Conservation (phyloP, 140 eudicot genomes). For the Anethum foeniculum region DNA sequence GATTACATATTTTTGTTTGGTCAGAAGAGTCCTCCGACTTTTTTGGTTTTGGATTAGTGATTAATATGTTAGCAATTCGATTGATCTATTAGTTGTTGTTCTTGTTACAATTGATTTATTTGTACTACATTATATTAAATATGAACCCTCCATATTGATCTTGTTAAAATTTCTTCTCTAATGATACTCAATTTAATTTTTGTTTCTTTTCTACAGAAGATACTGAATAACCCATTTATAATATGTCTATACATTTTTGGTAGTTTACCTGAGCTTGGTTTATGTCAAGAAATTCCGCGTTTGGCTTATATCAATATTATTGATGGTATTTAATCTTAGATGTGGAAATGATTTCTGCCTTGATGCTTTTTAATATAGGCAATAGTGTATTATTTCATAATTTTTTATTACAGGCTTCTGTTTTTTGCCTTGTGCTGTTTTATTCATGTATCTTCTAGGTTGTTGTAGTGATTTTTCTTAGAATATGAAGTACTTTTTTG, state of each 20-base stretch:
- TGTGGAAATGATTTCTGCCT: not conserved
- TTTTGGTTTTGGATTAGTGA: too few relatives aligned
- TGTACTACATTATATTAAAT: constrained; percentile 16
- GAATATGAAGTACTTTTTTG: not conserved
- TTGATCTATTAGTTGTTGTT: too few relatives aligned
- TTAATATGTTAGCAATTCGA: too few relatives aligned
- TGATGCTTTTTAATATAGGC: not conserved
- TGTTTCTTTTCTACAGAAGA: not conserved
- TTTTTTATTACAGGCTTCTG: not conserved
- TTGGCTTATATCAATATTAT: not conserved
- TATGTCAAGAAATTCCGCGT: not conserved
- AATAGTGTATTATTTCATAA: not conserved
- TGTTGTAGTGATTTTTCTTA: not conserved
- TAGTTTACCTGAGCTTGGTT: not conserved
- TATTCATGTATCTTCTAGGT: not conserved
- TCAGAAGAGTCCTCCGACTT: too few relatives aligned
- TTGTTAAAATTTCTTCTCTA: not conserved
- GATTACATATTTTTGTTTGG: too few relatives aligned
- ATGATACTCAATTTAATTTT: not conserved
- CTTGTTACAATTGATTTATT: constrained; percentile 12
- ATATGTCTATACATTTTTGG: not conserved
- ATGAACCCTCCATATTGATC: constrained; percentile 8
- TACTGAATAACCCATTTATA: not conserved
- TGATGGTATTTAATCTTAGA: not conserved
- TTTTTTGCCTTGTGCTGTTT: not conserved